Evolutionary conservation across 2,329 filamentous ascomycete genomes (phyloP).

Genomic region (Trichophyton schoenleinii): DNA sequence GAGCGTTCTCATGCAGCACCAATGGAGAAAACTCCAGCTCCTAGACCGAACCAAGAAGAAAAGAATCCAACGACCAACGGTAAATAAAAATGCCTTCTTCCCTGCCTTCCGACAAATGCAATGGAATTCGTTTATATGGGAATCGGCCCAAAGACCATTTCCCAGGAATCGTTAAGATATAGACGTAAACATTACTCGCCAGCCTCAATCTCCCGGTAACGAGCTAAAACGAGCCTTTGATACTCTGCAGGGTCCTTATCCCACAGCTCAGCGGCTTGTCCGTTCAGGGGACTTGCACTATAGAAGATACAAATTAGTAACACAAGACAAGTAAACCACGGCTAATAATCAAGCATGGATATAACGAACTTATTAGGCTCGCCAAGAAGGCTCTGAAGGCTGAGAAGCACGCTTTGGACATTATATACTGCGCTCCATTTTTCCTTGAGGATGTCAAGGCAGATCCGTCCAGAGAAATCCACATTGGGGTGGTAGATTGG

Average conservation of each 20-base stretch:
- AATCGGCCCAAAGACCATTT: neutral
- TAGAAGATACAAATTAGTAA: slow-evolving; percentile 50
- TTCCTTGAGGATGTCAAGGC: slow-evolving; percentile 94
- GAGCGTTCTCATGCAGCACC: neutral
- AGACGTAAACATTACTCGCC: slow-evolving; percentile 21
- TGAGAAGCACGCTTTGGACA: slow-evolving; percentile 82
- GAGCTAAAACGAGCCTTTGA: slow-evolving; percentile 57
- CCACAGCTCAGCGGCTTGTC: slow-evolving; percentile 92
- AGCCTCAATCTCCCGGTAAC: slow-evolving; percentile 47
- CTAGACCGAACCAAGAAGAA: neutral
- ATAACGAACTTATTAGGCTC: slow-evolving; percentile 92
- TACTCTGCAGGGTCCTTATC: slow-evolving; percentile 78
- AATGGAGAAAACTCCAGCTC: neutral
- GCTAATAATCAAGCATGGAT: slow-evolving; percentile 35
- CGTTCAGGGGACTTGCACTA: slow-evolving; percentile 87
- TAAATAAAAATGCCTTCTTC: neutral
- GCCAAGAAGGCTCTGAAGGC: slow-evolving; percentile 84
- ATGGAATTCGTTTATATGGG: neutral
- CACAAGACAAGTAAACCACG: slow-evolving; percentile 84
- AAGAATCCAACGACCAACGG: neutral
- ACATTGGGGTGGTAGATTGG: slow-evolving; percentile 99
- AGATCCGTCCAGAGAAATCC: slow-evolving; percentile 93
- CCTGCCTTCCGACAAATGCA: neutral
- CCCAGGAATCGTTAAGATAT: neutral
- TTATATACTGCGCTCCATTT: slow-evolving; percentile 99